These are phyloP conservation scores for Chlorella sp. DNA, from an alignment of 139 green algal genomes.

Conservation along the genomic window DNA sequence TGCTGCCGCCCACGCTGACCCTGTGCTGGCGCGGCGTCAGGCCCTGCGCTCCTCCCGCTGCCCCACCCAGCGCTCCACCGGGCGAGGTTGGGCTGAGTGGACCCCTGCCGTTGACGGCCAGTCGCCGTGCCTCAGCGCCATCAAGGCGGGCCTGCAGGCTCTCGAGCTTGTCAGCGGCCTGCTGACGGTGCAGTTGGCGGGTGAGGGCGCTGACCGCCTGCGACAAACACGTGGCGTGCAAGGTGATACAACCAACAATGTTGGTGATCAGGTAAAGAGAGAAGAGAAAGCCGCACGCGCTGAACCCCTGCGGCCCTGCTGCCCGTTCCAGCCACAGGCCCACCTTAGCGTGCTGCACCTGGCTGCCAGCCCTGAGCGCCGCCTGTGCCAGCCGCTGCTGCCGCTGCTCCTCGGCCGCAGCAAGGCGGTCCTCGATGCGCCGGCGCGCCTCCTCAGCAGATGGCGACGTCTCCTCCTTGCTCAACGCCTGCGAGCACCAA, in stretches of 20 bases:
- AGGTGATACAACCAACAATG: neutral
- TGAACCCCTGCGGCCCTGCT: too few species aligned
- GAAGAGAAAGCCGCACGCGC: too few species aligned
- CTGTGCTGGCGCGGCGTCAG: too few species aligned
- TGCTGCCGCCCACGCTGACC: neutral
- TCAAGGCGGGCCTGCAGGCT: neutral
- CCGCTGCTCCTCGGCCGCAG: constrained; percentile 3
- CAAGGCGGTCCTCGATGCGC: constrained; percentile 13
- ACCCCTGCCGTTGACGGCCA: neutral
- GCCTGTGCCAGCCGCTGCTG: constrained; percentile 6
- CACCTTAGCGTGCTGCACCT: constrained; percentile 9
- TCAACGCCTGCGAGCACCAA: neutral
- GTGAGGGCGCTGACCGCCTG: neutral
- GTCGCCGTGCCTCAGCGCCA: neutral
- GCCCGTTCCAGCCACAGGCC: too few species aligned
- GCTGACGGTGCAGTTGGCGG: neutral
- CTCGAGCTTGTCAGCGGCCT: neutral
- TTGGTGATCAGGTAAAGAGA: too few species aligned
- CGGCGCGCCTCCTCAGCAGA: neutral
- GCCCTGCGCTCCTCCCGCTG: too few species aligned
- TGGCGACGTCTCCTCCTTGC: neutral
- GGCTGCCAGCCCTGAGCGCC: constrained; percentile 6
- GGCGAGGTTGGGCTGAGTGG: neutral
- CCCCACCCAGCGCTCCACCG: too few species aligned
- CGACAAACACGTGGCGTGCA: neutral